Base-by-base conservation (phyloP, 176 grass and related monocot genomes). In the Oryza punctata region DNA sequence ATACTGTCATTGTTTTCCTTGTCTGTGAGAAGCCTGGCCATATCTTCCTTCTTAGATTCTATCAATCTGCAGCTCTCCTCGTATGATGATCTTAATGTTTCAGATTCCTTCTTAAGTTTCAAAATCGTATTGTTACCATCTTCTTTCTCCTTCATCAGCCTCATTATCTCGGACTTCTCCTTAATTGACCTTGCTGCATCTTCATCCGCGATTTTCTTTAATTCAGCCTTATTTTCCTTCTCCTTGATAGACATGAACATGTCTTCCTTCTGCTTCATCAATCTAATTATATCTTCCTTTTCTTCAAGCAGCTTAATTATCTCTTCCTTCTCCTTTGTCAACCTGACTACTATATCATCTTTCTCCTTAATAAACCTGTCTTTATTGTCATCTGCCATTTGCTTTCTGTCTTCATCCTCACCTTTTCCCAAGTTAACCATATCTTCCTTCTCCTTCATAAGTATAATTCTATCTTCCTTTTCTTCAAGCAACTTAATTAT, bases 141-240 rank as follows among this genome's bases (percentile, higher is more conserved):
- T 49, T 91, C 89, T 69, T 89, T 96, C 54, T 93, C 94, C 79
- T 97, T 94, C 57, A 84, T 89, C 84, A 97, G 65, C 69, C 69
- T 91, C 83, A 40, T 69, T 70, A 94, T 61, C 21, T 97, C 85
- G 0, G 69, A 70, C 24, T 89, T 83, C 72, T 82, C 73, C 87
- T 47, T 37, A 63, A 73, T 76, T 43, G 85, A 87, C 67, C 28
- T 91, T 1, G 69, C 76, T 84, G 24, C 70, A 47, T 69, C 87
- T 85, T 64, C 70, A 75, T 21, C 49, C 33, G 26, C 37, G 47
- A 38, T 61, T 74, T 79, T 84, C 45, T 79, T 88, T 27, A 26
- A 27, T 47, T 69, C 46, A 84, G 63, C 35, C 50, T 59, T 88
- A 84, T 88, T 61, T 73, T 84, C 76, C 63, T 81, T 79, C 70